Conservation (phyloP, 352 stramenopile genomes). For the Globisporangium paddicum region DNA sequence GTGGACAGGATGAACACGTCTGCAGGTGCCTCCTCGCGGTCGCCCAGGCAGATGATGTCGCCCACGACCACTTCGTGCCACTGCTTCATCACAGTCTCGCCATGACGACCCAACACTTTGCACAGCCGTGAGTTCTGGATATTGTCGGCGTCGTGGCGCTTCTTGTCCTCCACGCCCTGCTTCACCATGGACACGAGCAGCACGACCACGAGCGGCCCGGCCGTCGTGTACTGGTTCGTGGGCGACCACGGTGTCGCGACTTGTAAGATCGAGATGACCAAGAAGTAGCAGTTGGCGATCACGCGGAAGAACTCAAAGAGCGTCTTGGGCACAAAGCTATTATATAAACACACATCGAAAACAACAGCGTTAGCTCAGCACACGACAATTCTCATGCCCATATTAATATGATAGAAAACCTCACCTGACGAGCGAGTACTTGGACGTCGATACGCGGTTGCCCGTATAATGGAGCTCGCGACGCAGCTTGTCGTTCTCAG, state of each 20-base stretch:
- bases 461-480: constrained; percentile 33
- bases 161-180: constrained; percentile 73
- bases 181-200: constrained; percentile 78
- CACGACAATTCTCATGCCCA: too few species aligned
- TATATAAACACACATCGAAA: too few species aligned
- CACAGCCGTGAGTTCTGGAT: constrained; percentile 59
- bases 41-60: constrained; percentile 44
- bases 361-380: not conserved
- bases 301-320: constrained; percentile 93
- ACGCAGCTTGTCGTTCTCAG: constrained; percentile 52
- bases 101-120: constrained; percentile 29
- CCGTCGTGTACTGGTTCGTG: constrained; percentile 77
- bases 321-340: constrained; percentile 92
- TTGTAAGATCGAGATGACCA: constrained; percentile 92
- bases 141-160: constrained; percentile 64
- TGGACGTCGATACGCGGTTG: constrained; percentile 87
- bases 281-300: constrained; percentile 95
- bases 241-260: constrained; percentile 60
- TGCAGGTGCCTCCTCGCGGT: constrained; percentile 57
- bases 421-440: constrained; percentile 88
- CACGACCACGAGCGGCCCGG: constrained; percentile 62
- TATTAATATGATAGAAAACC: not conserved
- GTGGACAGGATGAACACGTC: constrained; percentile 71
- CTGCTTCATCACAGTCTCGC: constrained; percentile 41
- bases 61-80: constrained; percentile 81